Conservation (phyloP, 2,329 filamentous ascomycete genomes). For the Pseudogymnoascus sp. region DNA sequence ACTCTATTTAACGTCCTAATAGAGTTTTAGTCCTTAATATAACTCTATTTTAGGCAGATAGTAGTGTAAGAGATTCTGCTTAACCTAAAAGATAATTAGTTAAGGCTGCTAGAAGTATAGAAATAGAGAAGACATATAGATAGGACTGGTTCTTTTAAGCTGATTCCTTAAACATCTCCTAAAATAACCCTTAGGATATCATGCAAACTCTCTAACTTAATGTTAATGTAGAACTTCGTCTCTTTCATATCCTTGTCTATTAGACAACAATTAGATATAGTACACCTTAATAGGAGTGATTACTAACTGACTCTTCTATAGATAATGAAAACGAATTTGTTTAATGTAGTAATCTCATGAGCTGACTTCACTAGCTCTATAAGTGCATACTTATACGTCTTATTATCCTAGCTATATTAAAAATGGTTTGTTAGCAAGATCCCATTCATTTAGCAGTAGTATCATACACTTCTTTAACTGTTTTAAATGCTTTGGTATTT, state of each 20-base stretch:
- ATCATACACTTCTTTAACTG: slow-evolving; percentile 17
- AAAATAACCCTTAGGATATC: slow-evolving; percentile 12
- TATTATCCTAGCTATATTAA: slow-evolving; percentile 17
- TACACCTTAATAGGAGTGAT: neutral
- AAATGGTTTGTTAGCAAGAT: slow-evolving; percentile 10
- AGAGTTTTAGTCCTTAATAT: neutral
- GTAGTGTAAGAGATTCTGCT: slow-evolving; percentile 16
- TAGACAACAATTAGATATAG: neutral
- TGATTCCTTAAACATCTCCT: slow-evolving; percentile 9
- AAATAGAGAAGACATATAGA: neutral
- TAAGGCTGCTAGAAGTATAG: neutral
- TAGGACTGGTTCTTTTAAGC: slow-evolving; percentile 3
- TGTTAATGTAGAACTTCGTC: neutral
- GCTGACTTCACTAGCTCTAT: slow-evolving; percentile 4
- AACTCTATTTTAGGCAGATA: slow-evolving; percentile 13
- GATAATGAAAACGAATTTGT: slow-evolving; percentile 17
- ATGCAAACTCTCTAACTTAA: slow-evolving; percentile 10
- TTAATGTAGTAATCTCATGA: slow-evolving; percentile 5
- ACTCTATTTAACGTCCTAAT: neutral
- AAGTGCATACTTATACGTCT: slow-evolving; percentile 6
- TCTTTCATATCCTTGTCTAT: slow-evolving; percentile 9
- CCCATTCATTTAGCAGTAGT: neutral
- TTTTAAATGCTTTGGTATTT: neutral
- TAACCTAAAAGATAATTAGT: slow-evolving; percentile 13
- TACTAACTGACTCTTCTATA: slow-evolving; percentile 11